Base-by-base conservation (phyloP, 2,329 filamentous ascomycete species). In the Arthrobotrys musiformis region DNA sequence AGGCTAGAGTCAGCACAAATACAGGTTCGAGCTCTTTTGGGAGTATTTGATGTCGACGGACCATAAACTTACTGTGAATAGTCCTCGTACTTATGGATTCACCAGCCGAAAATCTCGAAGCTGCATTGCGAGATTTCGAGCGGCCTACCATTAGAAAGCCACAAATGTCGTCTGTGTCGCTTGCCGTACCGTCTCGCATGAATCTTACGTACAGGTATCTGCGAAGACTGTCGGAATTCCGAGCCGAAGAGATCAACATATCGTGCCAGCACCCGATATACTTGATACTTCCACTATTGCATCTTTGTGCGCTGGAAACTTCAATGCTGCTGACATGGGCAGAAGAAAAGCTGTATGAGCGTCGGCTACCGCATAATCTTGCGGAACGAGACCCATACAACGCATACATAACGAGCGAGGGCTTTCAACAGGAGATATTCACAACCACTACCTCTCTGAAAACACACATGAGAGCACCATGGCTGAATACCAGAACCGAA, bases 321-420 rank as follows among this genome's bases (percentile, higher is more conserved):
- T 77, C 73, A 3, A 77, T 77, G 73, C 33, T 77, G 30, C 52
- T 77, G 40, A 77, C 73, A 17, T 77, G 73, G 73, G 73, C 73
- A 11, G 73, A 77, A 19, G 73, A 77, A 48, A 77, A 77, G 44
- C 35, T 77, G 11, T 77, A 77, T 37, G 73, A 77, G 35, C 60
- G 73, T 9, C 56, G 73, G 7, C 17, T 77, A 24, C 73, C 73
- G 19, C 73, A 77, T n/a, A 77, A 77, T 26, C 52, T 77, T 2
- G 28, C 50, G 2, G 73, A 77, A 40, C 22, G 73, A 24, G 73
- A 77, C 35, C 73, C 73, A 1, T 77, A 77, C 22, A 77, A 77
- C 35, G 73, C 73, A n/a, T 77, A 77, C 22, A 77, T 77, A 9
- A 77, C 73, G 1, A 77, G 73, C 26, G 73, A 77, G 37, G 73